These are phyloP conservation scores for Lactarius deliciosus DNA, from an alignment of 768 basidiomycete genomes.

Conservation along the genomic window DNA sequence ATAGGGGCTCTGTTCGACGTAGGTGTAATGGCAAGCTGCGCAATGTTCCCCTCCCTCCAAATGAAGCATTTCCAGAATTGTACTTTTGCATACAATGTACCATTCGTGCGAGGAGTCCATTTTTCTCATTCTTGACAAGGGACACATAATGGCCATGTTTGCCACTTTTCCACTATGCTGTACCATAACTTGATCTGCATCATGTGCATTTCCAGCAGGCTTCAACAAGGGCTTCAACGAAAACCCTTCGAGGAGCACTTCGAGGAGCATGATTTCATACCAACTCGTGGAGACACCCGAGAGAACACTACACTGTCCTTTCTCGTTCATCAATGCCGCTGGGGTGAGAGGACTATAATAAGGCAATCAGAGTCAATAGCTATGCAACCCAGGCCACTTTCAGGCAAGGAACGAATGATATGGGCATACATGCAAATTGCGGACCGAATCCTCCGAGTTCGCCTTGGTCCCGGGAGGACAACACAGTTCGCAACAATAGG, in stretches of 20 bases:
- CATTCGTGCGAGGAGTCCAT: background rate
- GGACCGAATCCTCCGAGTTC: background rate
- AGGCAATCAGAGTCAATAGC: background rate
- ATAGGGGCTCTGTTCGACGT: background rate
- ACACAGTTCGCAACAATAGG: background rate
- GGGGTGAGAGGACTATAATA: background rate
- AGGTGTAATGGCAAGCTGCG: background rate
- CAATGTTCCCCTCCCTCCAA: background rate
- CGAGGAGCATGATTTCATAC: background rate
- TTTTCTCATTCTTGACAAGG: conserved; percentile 2
- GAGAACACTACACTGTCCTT: background rate
- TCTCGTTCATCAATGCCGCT: background rate
- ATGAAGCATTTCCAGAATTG: background rate
- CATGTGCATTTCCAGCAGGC: background rate
- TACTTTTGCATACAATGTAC: background rate
- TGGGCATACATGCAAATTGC: background rate
- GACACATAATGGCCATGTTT: background rate
- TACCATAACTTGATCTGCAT: background rate
- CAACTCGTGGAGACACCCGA: no score
- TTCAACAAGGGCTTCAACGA: background rate
- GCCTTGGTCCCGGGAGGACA: background rate
- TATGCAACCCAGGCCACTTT: background rate
- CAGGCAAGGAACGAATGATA: background rate
- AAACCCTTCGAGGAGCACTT: background rate
- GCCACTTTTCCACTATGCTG: background rate